A percentile compares a stretch with the other conserved stretches of the same genome.
These are phyloP conservation scores for Fusarium sp. DNA, from an alignment of 2,329 filamentous ascomycete genomes.

Conservation along the genomic window DNA sequence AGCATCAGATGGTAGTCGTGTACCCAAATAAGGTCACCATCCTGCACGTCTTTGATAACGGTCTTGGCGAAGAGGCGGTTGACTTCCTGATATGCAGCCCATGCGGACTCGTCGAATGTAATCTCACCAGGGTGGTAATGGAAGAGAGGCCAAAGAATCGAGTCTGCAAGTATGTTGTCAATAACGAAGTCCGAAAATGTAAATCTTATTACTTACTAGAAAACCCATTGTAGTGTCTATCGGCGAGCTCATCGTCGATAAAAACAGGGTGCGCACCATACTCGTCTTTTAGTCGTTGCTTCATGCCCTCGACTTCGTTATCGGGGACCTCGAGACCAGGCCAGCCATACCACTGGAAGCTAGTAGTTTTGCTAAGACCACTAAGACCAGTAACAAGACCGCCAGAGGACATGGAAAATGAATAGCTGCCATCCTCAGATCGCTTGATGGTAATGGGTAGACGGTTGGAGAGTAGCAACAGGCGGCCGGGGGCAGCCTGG, in stretches of 20 bases:
- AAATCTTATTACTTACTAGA: constrained; percentile 74
- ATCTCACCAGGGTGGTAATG: constrained; percentile 99
- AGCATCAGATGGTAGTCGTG: constrained; percentile 99
- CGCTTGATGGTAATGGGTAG: constrained; percentile 97
- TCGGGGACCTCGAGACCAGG: constrained; percentile 93
- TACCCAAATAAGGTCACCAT: constrained; percentile 96
- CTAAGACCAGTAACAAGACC: constrained; percentile 94
- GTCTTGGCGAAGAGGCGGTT: constrained; percentile 93
- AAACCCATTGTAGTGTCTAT: constrained; percentile 97
- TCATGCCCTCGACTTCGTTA: constrained; percentile 79
- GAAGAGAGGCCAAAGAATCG: constrained; percentile 97
- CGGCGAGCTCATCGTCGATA: constrained; percentile 91
- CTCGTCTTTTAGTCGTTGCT: constrained; percentile 83
- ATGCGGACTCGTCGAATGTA: constrained; percentile 94
- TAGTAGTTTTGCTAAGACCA: constrained; percentile 90
- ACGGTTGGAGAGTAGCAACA: constrained; percentile 93
- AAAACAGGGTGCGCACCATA: constrained; percentile 93
- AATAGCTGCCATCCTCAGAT: constrained; percentile 89
- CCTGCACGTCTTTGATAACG: constrained; percentile 86
- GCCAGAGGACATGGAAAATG: constrained; percentile 96
- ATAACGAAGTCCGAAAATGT: not conserved
- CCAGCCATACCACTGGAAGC: constrained; percentile 99
- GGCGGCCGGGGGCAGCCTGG: constrained; percentile 59
- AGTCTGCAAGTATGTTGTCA: constrained; percentile 68
- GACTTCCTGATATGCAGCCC: constrained; percentile 92